These are phyloP conservation scores for Alternaria gaisen DNA, from an alignment of 2,329 filamentous ascomycete genomes.

Conservation along the genomic window DNA sequence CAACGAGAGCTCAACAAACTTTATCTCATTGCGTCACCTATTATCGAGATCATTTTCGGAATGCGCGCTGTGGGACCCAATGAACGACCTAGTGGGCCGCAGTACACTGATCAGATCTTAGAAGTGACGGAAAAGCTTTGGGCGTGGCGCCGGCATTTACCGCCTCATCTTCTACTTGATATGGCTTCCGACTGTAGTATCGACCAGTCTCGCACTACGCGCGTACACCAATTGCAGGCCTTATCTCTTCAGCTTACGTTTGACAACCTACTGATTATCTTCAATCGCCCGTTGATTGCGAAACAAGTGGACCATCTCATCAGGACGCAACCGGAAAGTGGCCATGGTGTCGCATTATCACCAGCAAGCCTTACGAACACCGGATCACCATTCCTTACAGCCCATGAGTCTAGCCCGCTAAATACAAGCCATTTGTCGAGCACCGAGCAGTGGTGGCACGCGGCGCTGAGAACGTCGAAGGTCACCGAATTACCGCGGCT, in stretches of 20 bases:
- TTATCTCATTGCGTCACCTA: no score
- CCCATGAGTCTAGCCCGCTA: no score
- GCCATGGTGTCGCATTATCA: constrained; percentile 6
- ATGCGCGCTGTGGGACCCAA: constrained; percentile 18
- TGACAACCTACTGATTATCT: no score
- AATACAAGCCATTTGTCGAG: no score
- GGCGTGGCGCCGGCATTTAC: constrained; percentile 37
- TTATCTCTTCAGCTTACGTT: no score
- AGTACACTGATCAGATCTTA: constrained; percentile 27
- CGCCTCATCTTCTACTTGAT: constrained; percentile 24
- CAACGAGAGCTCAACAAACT: constrained; percentile 23
- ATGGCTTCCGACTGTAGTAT: no score
- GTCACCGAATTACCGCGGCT: no score
- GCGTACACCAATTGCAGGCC: no score
- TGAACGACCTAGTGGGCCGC: constrained; percentile 9
- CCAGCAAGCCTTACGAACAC: constrained; percentile 9
- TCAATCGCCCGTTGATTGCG: no score
- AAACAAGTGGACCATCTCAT: constrained; percentile 44
- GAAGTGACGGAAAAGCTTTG: constrained; percentile 30
- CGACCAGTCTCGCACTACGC: no score
- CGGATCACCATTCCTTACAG: neutral
- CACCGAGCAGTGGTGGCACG: no score
- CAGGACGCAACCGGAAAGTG: constrained; percentile 18
- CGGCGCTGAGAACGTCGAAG: no score
- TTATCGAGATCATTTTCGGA: constrained; percentile 25